A percentile compares a stretch with the other conserved stretches of the same genome.
Conservation (phyloP, 805 yeast genomes). For the Candida coleopterorum region DNA sequence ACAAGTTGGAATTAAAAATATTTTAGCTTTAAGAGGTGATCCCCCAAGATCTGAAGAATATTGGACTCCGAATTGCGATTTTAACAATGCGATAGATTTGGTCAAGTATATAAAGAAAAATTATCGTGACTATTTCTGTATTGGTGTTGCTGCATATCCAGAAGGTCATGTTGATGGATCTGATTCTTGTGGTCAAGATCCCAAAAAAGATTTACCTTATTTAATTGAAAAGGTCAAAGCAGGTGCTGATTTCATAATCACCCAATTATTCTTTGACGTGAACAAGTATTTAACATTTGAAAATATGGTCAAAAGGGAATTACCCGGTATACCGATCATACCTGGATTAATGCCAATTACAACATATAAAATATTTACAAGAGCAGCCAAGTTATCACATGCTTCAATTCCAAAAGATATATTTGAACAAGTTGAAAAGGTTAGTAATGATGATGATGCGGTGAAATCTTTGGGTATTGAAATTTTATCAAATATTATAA, state of each 20-base stretch:
- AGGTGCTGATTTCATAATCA: conserved; percentile 90
- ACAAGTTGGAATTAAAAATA: conserved; percentile 75
- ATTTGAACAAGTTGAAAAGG: conserved; percentile 49
- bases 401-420: conserved; percentile 70
- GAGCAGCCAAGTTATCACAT: conserved; percentile 87
- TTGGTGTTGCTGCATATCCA: conserved; percentile 97
- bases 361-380: conserved; percentile 72
- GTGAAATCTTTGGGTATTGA: conserved; percentile 84
- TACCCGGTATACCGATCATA: conserved; percentile 52
- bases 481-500: conserved; percentile 57
- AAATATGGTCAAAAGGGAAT: conserved; percentile 38
- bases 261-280: conserved; percentile 90
- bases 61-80: conserved; percentile 51
- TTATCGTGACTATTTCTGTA: conserved; percentile 78
- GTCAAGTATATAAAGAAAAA: conserved; percentile 69
- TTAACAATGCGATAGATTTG: conserved; percentile 78
- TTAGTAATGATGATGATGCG: conserved; percentile 62
- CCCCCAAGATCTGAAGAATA: conserved; percentile 79
- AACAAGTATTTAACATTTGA: conserved; percentile 70
- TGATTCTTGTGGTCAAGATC: conserved; percentile 59
- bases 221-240: conserved; percentile 83
- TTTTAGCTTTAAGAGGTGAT: conserved; percentile 92
- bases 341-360: conserved; percentile 94
- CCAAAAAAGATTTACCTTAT: conserved; percentile 66
- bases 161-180: conserved; percentile 95